Evolutionary conservation across 176 grass and related monocot genomes (phyloP).

Genomic region (Lolium multiflorum): DNA sequence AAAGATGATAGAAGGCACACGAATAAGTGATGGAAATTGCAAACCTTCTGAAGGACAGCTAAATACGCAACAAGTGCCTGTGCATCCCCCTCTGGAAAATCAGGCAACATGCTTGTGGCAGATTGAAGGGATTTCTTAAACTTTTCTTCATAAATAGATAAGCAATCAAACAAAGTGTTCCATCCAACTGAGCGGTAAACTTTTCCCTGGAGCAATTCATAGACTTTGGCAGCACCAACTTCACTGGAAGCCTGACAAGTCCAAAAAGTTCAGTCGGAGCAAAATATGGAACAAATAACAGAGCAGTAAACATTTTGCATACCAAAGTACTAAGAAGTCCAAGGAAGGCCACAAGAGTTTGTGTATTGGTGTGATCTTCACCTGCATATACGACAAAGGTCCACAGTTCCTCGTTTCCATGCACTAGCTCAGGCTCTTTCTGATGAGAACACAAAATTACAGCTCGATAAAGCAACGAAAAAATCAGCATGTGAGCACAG

Average conservation of each 20-base stretch:
- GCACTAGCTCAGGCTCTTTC: slow-evolving; percentile 90
- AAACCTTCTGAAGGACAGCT: slow-evolving; percentile 88
- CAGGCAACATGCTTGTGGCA: slow-evolving; percentile 76
- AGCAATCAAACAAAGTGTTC: slow-evolving; percentile 96
- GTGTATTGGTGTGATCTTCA: slow-evolving; percentile 93
- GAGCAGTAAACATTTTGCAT: slow-evolving; percentile 44
- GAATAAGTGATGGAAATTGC: slow-evolving; percentile 33
- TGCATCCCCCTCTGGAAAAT: slow-evolving; percentile 91
- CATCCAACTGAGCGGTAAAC: slow-evolving; percentile 85
- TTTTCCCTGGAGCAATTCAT: slow-evolving; percentile 87
- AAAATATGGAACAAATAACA: slow-evolving; percentile 38
- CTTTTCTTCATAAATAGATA: slow-evolving; percentile 92
- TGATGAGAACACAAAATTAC: slow-evolving; percentile 55
- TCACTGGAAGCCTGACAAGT: slow-evolving; percentile 79
- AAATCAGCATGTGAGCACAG: slow-evolving; percentile 11
- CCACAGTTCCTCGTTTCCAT: slow-evolving; percentile 96
- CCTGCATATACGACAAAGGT: slow-evolving; percentile 79
- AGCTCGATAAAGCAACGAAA: slow-evolving; percentile 18
- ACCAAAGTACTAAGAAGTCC: slow-evolving; percentile 91
- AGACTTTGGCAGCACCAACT: slow-evolving; percentile 86
- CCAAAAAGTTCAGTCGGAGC: slow-evolving; percentile 35
- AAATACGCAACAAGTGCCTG: slow-evolving; percentile 94
- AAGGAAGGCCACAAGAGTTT: slow-evolving; percentile 91
- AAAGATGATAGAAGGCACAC: slow-evolving; percentile 15
- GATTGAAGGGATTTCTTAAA: slow-evolving; percentile 91